Conservation (phyloP, 257 asterid genomes). For the Solanum piurae region DNA sequence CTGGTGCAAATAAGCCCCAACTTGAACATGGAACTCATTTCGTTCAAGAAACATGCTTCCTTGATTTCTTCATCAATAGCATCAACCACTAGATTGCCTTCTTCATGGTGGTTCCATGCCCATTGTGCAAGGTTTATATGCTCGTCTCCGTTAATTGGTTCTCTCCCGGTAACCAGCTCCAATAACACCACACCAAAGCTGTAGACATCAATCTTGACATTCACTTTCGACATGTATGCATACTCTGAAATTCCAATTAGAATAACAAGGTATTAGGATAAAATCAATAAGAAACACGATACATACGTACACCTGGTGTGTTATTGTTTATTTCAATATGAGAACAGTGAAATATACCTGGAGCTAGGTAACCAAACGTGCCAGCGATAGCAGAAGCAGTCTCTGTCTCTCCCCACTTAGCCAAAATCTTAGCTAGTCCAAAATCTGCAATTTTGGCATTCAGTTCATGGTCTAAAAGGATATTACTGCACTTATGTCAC, state of each 20-base stretch:
- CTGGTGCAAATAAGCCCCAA: slow-evolving; percentile 64
- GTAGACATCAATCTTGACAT: slow-evolving; percentile 23
- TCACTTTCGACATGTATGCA: slow-evolving; percentile 23
- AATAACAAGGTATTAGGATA: background rate
- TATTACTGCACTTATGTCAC: slow-evolving; percentile 45
- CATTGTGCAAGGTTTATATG: slow-evolving; percentile 67
- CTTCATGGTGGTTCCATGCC: slow-evolving; percentile 37
- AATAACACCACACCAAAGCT: slow-evolving; percentile 34
- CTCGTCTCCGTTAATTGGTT: slow-evolving; percentile 46
- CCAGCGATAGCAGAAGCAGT: slow-evolving; percentile 47
- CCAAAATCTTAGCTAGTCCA: slow-evolving; percentile 9
- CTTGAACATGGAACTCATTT: slow-evolving; percentile 34
- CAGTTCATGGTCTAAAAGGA: slow-evolving; percentile 31
- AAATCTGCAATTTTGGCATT: slow-evolving; percentile 39
- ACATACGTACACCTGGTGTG: background rate
- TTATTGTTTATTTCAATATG: background rate
- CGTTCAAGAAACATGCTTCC: slow-evolving; percentile 32
- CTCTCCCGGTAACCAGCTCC: slow-evolving; percentile 11
- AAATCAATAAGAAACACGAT: background rate
- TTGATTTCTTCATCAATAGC: slow-evolving; percentile 22
- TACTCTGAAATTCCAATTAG: background rate
- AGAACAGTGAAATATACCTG: slow-evolving; percentile 13
- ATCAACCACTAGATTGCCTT: slow-evolving; percentile 26
- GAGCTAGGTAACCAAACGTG: slow-evolving; percentile 52
- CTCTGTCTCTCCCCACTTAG: slow-evolving; percentile 8